Conservation (phyloP, 1,139 yeast species). For the Debaryomyces nepalensis region DNA sequence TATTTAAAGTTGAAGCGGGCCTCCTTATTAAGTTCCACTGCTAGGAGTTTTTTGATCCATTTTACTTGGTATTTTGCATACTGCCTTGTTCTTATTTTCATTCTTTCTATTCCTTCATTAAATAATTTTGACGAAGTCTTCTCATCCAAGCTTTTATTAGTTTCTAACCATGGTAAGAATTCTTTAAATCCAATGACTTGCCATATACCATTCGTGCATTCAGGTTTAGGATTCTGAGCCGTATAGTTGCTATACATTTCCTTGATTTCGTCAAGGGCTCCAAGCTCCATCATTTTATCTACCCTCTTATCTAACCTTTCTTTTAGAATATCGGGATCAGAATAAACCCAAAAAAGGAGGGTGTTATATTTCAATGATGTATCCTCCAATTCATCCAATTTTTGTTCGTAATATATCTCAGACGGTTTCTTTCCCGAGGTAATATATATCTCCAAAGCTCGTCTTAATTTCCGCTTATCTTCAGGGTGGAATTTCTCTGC, state of each 20-base stretch:
- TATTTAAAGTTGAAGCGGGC: conserved; percentile 50
- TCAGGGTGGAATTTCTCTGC: conserved; percentile 90
- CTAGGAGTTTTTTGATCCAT: conserved; percentile 80
- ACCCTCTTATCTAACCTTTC: conserved; percentile 76
- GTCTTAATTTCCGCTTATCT: conserved; percentile 73
- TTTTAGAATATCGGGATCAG: conserved; percentile 64
- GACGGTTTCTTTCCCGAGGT: conserved; percentile 72
- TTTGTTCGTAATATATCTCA: conserved; percentile 68
- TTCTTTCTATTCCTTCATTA: conserved; percentile 60
- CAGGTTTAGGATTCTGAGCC: conserved; percentile 39
- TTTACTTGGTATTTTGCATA: conserved; percentile 91
- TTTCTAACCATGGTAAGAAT: conserved; percentile 76
- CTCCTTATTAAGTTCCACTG: conserved; percentile 63
- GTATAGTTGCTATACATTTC: conserved; percentile 55
- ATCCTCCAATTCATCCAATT: conserved; percentile 44
- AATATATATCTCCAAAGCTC: conserved; percentile 82
- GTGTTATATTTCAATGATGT: conserved; percentile 66
- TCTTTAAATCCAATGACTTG: conserved; percentile 97
- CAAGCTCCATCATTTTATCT: conserved; percentile 73
- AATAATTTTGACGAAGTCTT: conserved; percentile 27
- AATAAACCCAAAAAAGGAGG: conserved; percentile 81
- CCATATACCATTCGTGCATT: conserved; percentile 79
- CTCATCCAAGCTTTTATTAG: conserved; percentile 16
- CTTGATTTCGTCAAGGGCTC: conserved; percentile 72
- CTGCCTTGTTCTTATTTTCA: conserved; percentile 84